A percentile compares a stretch with the other conserved stretches of the same genome.
Conservation (phyloP, 345 rosid species). For the Hibiscus mutabilis region DNA sequence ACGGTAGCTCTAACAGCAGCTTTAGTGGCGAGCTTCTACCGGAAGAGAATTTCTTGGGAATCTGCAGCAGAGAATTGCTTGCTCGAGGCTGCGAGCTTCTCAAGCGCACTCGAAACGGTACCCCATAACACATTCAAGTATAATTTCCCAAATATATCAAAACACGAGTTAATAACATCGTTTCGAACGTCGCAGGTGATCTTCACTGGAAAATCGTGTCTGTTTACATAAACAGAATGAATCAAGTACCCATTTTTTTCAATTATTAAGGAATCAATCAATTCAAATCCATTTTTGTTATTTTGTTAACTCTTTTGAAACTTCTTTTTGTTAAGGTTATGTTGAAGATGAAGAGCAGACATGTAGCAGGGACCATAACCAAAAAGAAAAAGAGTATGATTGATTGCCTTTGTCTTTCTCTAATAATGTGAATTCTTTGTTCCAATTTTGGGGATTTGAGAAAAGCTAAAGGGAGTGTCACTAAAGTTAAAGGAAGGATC, state of each 20-base stretch:
- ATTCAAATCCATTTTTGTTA: no score
- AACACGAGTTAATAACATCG: neutral
- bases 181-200: conserved; percentile 54
- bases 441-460: conserved; percentile 79
- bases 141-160: no score
- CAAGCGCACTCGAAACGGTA: conserved; percentile 94
- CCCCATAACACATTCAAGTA: neutral
- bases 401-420: conserved; percentile 33
- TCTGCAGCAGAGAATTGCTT: conserved; percentile 73
- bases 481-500: conserved; percentile 41
- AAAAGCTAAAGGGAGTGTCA: conserved; percentile 33
- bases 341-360: conserved; percentile 95
- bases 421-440: conserved; percentile 36
- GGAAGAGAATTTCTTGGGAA: conserved; percentile 85
- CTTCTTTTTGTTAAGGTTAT: conserved; percentile 49
- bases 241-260: conserved; percentile 48
- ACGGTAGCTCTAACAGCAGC: conserved; percentile 63
- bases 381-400: conserved; percentile 92
- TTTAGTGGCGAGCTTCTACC: conserved; percentile 69
- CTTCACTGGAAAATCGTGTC: conserved; percentile 94
- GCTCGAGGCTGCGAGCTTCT: conserved; percentile 92
- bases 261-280: conserved; percentile 39
- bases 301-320: conserved; percentile 16
- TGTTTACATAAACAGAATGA: conserved; percentile 69
- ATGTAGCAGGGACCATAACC: conserved; percentile 86